phyloP scores from a whole-genome alignment of 2,329 filamentous ascomycete species.

The Nemania diffusa region DNA sequence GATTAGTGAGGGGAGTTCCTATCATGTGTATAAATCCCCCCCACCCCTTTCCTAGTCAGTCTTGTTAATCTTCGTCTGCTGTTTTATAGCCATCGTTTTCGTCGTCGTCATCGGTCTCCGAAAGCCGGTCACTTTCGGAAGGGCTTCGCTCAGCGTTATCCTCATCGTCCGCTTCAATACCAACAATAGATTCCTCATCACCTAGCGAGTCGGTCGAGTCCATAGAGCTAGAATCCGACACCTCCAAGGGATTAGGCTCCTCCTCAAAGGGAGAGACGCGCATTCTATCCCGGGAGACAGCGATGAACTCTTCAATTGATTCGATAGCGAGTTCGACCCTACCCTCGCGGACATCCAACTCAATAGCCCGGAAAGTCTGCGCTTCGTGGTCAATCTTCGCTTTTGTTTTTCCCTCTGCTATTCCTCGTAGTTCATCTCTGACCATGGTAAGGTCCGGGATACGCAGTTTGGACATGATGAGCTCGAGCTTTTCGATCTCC shows the following conservation, averaged over 20 bases:
- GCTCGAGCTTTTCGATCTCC: conserved; percentile 30
- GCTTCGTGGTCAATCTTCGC: conserved; percentile 34
- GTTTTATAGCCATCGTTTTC: conserved; percentile 10
- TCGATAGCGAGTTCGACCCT: conserved; percentile 33
- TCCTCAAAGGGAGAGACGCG: conserved; percentile 34
- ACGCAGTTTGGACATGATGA: conserved; percentile 27
- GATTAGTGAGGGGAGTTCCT: too few relatives aligned
- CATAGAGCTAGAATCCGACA: background rate
- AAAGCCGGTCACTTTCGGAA: background rate
- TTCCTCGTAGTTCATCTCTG: conserved; percentile 13
- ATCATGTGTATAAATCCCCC: background rate
- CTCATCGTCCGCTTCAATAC: background rate
- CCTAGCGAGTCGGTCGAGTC: background rate
- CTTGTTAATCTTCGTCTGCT: background rate
- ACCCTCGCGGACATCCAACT: conserved; percentile 23
- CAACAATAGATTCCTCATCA: background rate
- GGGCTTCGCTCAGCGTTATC: background rate
- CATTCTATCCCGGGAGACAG: conserved; percentile 29
- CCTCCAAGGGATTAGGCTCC: background rate
- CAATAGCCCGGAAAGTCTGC: conserved; percentile 35
- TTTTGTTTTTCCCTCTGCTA: conserved; percentile 28
- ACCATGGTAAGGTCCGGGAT: background rate
- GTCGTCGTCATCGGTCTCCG: background rate
- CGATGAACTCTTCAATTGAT: conserved; percentile 35
- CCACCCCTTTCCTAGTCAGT: background rate